These are phyloP conservation scores for Climacium dendroides DNA, from an alignment of 225 moss, liverwort and hornwort genomes.

Conservation along the genomic window DNA sequence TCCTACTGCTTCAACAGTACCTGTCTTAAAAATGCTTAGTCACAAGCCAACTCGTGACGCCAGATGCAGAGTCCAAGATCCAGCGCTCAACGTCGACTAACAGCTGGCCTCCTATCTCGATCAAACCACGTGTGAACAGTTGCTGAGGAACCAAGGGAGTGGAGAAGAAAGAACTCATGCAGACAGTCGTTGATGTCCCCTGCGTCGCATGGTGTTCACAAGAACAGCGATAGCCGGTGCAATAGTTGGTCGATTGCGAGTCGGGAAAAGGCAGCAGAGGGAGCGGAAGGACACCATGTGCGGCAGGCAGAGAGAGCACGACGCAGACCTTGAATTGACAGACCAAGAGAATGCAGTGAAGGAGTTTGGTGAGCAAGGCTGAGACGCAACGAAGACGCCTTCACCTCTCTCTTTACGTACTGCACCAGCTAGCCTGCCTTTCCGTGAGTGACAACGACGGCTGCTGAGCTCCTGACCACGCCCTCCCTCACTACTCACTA, in stretches of 20 bases:
- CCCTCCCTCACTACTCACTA: not conserved
- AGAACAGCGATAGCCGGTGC: not conserved
- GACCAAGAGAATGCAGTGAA: not conserved
- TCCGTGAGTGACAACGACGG: slow-evolving; percentile 11
- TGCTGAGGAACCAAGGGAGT: not conserved
- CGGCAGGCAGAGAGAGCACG: not conserved
- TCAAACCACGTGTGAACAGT: not conserved
- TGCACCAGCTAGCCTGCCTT: not conserved
- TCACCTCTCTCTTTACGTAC: not conserved
- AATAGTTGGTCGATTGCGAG: not conserved
- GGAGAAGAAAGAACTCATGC: not conserved
- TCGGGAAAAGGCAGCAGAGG: not conserved
- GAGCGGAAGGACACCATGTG: not conserved
- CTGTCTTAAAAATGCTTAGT: not conserved
- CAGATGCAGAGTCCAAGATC: not conserved
- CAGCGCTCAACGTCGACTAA: not conserved
- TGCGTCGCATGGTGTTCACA: not conserved
- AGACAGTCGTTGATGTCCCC: not conserved
- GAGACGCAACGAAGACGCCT: not conserved
- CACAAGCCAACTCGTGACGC: not conserved
- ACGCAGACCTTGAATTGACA: not conserved
- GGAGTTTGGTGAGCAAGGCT: not conserved
- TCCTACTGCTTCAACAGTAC: not conserved
- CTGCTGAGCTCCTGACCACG: not conserved
- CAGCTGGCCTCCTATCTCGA: not conserved